Base-by-base conservation (phyloP, 176 grass and related monocot genomes). In the Thalia dealbata region DNA sequence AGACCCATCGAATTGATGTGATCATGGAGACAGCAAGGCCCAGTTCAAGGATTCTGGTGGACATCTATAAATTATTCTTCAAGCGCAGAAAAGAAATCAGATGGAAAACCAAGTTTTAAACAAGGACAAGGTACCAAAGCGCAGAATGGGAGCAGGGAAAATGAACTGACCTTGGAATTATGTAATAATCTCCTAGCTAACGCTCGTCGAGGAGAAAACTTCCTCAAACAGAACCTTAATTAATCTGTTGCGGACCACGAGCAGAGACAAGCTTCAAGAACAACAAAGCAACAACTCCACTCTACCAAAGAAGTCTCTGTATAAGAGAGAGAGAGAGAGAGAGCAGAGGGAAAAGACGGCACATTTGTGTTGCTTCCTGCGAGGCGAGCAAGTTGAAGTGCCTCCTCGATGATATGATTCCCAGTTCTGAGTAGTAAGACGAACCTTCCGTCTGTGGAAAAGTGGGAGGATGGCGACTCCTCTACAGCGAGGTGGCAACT, bases 1-100 rank as follows among this genome's bases (percentile, higher is more conserved):
- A 87, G 62, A 66, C 8, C 26, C 62, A 76, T 14, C 76, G 51
- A 75, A 78, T 70, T 71, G 87, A 90, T n/a, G 79, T 30, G 67
- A 86, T 80, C 56, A 56, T 75, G 26, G 81, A 42, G 42, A 87
- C 32, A 62, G 67, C 46, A 69, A 90, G 66, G 41, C 64, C 66
- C 1, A 74, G 55, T 54, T 23, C 71, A 76, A 74, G 64, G 75
- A 78, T 67, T 69, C 55, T 32, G 8, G n/a, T 0, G 41, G 64
- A 16, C 64, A 67, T 67, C 10, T 48, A 2, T 48, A 9, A 48
- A 3, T 48, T 48, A 38, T 48, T 7, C 11, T 48, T 48, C 10
- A 48, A 48, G 45, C 4, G 11, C 45, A 48, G 6, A 3, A 48
- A 48, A 8, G 45, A 8, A 48, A 48, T 2, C 11, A 48, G 45